Evolutionary conservation across 2,329 filamentous ascomycete species (phyloP).

Genomic region (Xylariaceae sp.): DNA sequence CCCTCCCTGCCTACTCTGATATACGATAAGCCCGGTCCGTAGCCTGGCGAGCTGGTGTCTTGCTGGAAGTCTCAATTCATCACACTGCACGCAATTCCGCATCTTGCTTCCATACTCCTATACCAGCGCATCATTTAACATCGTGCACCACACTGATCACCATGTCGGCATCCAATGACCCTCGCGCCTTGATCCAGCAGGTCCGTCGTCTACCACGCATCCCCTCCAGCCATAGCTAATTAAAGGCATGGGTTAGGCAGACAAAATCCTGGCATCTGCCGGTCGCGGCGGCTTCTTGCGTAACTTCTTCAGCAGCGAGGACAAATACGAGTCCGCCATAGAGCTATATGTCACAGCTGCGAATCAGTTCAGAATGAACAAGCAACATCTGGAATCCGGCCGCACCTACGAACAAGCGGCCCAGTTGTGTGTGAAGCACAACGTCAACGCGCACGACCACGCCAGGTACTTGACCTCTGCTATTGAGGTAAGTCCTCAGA

Average conservation of each 20-base stretch:
- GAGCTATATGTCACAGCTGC: slow-evolving; percentile 85
- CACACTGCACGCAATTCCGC: not conserved
- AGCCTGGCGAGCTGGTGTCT: too few species aligned
- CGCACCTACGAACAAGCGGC: slow-evolving; percentile 43
- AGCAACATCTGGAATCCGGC: slow-evolving; percentile 65
- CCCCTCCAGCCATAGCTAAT: slow-evolving; percentile 1
- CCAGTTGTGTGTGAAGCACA: too few species aligned
- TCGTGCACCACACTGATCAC: slow-evolving; percentile 15
- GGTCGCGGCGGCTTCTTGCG: slow-evolving; percentile 61
- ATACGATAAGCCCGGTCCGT: too few species aligned
- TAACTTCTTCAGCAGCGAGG: slow-evolving; percentile 81
- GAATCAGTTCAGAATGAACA: slow-evolving; percentile 87
- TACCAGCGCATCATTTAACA: not conserved
- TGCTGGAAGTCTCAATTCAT: too few species aligned
- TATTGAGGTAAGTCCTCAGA: too few species aligned
- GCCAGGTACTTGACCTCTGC: too few species aligned
- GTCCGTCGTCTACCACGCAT: slow-evolving; percentile 39
- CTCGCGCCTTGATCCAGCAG: slow-evolving; percentile 74
- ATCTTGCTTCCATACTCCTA: slow-evolving; percentile 2
- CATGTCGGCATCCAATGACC: slow-evolving; percentile 66
- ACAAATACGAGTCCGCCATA: slow-evolving; percentile 86
- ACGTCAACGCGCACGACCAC: too few species aligned
- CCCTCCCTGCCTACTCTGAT: too few species aligned
- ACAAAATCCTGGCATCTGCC: slow-evolving; percentile 74
- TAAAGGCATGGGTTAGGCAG: slow-evolving; percentile 57